A percentile compares a stretch with the other conserved stretches of the same genome.
Conservation (phyloP, 805 yeast species). For the Yarrowia bubula region DNA sequence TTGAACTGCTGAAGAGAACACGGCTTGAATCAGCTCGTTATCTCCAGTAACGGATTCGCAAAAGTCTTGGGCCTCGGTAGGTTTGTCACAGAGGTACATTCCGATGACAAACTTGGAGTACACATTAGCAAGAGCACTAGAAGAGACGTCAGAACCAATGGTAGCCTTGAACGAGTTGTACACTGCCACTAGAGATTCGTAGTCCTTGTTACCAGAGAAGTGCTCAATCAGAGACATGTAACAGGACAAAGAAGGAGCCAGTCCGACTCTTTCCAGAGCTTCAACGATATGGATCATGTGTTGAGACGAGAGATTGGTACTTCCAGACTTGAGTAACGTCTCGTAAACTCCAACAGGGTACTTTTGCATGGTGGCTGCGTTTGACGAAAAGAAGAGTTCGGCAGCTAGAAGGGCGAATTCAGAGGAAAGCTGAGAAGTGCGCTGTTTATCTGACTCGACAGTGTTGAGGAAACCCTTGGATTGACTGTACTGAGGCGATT, state of each 20-base stretch:
- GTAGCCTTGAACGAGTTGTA: slow-evolving; percentile 6
- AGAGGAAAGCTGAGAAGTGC: neutral
- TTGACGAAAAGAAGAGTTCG: slow-evolving; percentile 20
- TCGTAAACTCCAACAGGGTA: slow-evolving; percentile 5
- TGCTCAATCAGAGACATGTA: slow-evolving; percentile 25
- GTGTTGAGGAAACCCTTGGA: neutral
- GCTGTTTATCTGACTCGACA: neutral
- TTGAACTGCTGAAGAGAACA: neutral
- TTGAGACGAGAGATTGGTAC: neutral
- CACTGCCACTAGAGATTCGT: slow-evolving; percentile 4
- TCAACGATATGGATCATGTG: neutral
- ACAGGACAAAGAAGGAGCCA: slow-evolving; percentile 3
- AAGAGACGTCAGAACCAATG: neutral
- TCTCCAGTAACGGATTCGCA: slow-evolving; percentile 5
- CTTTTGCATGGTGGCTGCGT: slow-evolving; percentile 3
- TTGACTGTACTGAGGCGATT: slow-evolving; percentile 6
- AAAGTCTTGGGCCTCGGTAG: neutral
- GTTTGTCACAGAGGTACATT: neutral
- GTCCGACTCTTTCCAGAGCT: neutral
- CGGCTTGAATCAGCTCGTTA: neutral
- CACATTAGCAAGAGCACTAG: neutral
- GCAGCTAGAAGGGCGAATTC: slow-evolving; percentile 3
- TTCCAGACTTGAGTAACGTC: slow-evolving; percentile 7
- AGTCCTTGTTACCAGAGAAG: neutral
- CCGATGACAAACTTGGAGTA: slow-evolving; percentile 15